phyloP scores from a whole-genome alignment of 2,329 filamentous ascomycete species.

The Alternaria sp. region DNA sequence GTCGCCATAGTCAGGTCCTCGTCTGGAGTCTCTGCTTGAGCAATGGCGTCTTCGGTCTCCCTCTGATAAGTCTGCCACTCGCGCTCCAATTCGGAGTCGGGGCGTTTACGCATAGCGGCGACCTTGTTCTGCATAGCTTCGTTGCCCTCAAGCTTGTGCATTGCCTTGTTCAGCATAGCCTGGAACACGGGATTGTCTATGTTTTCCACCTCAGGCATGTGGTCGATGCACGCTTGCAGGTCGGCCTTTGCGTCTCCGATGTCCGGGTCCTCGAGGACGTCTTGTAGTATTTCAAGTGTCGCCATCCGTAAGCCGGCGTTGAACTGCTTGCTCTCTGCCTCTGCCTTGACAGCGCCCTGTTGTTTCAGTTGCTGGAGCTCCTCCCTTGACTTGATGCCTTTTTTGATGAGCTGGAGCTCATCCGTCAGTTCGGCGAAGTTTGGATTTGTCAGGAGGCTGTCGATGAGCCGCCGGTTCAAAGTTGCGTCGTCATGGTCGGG shows the following conservation, averaged over 20 bases:
- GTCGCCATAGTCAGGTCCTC: constrained; percentile 10
- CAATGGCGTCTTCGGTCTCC: constrained; percentile 15
- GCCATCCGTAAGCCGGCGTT: constrained; percentile 22
- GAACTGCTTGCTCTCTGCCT: constrained; percentile 22
- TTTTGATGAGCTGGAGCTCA: constrained; percentile 36
- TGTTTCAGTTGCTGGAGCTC: constrained; percentile 20
- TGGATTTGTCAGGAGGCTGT: constrained; percentile 38
- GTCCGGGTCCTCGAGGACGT: constrained; percentile 39
- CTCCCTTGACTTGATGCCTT: constrained; percentile 24
- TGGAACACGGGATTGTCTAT: constrained; percentile 30
- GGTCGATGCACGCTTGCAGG: constrained; percentile 31
- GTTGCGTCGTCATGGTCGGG: constrained; percentile 38
- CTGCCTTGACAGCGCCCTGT: constrained; percentile 15
- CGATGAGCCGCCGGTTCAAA: constrained; percentile 34
- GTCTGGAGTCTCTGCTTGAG: constrained; percentile 10
- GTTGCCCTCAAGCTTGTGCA: constrained; percentile 30
- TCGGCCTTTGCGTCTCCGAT: constrained; percentile 28
- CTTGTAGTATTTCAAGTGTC: constrained; percentile 29
- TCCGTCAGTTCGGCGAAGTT: constrained; percentile 37
- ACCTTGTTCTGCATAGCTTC: constrained; percentile 30
- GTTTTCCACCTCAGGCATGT: constrained; percentile 27
- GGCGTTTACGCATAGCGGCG: constrained; percentile 11
- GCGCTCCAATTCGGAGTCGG: constrained; percentile 15
- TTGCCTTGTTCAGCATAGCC: constrained; percentile 24
- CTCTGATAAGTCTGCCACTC: constrained; percentile 20